phyloP scores from a whole-genome alignment of 1,139 yeast species.

The Blastobotrys aristatus region DNA sequence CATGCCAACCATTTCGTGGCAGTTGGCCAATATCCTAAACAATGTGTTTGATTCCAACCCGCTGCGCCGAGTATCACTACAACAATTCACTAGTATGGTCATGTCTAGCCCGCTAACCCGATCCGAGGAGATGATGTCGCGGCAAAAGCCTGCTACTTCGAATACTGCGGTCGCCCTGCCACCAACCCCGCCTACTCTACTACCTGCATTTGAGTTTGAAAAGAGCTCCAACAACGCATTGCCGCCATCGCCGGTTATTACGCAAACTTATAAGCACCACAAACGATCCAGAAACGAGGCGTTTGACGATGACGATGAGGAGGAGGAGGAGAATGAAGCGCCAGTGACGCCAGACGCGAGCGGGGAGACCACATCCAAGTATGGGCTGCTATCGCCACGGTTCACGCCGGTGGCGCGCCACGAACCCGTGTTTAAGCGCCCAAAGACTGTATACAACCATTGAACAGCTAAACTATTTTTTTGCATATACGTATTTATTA shows the following conservation, averaged over 20 bases:
- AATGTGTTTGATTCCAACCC: conserved; percentile 61
- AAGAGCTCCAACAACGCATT: neutral
- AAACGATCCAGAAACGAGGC: neutral
- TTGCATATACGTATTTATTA: neutral
- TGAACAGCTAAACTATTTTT: neutral
- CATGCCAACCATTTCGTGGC: conserved; percentile 55
- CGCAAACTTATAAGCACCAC: neutral
- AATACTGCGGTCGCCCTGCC: no score
- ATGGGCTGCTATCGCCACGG: conserved; percentile 2
- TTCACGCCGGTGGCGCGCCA: conserved; percentile 4
- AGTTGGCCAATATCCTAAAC: conserved; percentile 52
- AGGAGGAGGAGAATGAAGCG: neutral
- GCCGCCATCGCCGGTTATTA: neutral
- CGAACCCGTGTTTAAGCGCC: conserved; percentile 5
- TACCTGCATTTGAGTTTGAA: conserved; percentile 7
- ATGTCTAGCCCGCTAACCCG: conserved; percentile 20
- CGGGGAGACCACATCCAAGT: neutral
- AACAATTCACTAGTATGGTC: conserved; percentile 37
- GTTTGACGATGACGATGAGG: neutral
- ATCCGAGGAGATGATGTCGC: neutral
- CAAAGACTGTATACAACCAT: conserved; percentile 1
- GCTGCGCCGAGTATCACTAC: conserved; percentile 51
- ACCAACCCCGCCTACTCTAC: neutral
- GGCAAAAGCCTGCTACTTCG: neutral
- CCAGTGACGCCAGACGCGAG: no score